Evolutionary conservation across 371 early-diverging fungal genomes (phyloP), one percentile per base, ranked within the genome.

Genomic region (Mucor sp.): DNA sequence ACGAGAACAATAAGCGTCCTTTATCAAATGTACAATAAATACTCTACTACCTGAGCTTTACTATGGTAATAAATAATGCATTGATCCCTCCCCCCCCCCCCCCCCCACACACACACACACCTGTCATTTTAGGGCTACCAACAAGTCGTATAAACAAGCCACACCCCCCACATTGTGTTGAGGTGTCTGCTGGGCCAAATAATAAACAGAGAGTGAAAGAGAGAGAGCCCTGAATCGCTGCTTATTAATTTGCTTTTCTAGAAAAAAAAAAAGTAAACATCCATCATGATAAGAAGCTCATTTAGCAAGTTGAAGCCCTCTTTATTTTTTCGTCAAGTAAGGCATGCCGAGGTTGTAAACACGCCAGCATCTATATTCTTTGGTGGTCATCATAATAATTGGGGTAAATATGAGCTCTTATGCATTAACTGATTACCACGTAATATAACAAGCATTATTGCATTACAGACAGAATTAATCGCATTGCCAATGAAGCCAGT

Each of bases 1-100:
- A 63, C 44, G 67, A 59, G 15, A 62, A 66, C n/a, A 71, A 71
- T 41, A 63, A 71, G 35, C 60, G 64, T 25, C 48, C 60, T 8
- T 47, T 53, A 37, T 53, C 56, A 3, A 63, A 37, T 39, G 41
- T 55, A 27, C 15, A 53, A 33, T 55, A 53, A 33, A 27, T n/a
- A n/a, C n/a, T n/a, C n/a, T n/a, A n/a, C n/a, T n/a, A n/a, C n/a
- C n/a, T n/a, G n/a, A n/a, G n/a, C n/a, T n/a, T n/a, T n/a, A n/a
- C n/a, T n/a, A n/a, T n/a, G n/a, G n/a, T n/a, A n/a, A 30, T 41
- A 41, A 41, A 41, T 41, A 12, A 14, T 41, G 41, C 41, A 15
- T 37, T 41, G 41, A 41, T 41, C 37, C 17, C n/a, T n/a, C n/a
- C n/a, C n/a, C n/a, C n/a, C n/a, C n/a, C n/a, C n/a, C n/a, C n/a